Evolutionary conservation across 306 rosid species (phyloP), one percentile per base, ranked within the genome.

Genomic region (Dryas alaskensis): DNA sequence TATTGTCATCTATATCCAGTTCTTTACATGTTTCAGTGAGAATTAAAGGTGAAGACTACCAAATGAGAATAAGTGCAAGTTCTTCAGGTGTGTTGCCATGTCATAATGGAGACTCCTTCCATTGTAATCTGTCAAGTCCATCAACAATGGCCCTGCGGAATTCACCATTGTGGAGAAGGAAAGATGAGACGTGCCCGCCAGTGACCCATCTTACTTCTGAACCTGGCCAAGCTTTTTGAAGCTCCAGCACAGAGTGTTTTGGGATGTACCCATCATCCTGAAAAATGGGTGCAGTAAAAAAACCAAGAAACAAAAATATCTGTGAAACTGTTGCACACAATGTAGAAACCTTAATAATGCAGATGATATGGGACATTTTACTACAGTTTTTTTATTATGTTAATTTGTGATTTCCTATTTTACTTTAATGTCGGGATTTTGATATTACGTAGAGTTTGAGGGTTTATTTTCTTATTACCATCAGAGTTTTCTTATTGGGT

Each of bases 151-250:
- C 98, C 70, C 88, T 87, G 37, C 97, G 94, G 70, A 93, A 93
- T 83, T 88, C 90, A 0, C 71, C 85, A 9, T 89, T 91, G 86
- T 87, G 98, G 42, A 91, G 96, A 85, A 93, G 80, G 89, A 93
- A 93, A 51, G 98, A 91, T 44, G 98, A 93, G 76, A 91, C 96
- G 52, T 93, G 98, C 40, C 97, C 98, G 8, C 98, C 98, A 1
- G 94, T 91, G 57, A 93, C 98, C 98, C 98, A 94, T 86, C 98
- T 86, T 78, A 94, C 97, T 81, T 94, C 98, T 47, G 94, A 89
- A 81, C 98, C 96, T 2, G 98, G 97, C 98, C 97, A 91, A 60
- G 96, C 98, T 73, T 88, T 91, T 76, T 91, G 86, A 75, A 93
- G 94, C 85, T 93, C 92, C 46, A 93, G 81, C 77, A 91, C 92